A percentile compares a stretch with the other conserved stretches of the same genome.
These are phyloP conservation scores for Paramecium primaurelia DNA, from an alignment of 73 alveolate genomes.

Conservation along the genomic window DNA sequence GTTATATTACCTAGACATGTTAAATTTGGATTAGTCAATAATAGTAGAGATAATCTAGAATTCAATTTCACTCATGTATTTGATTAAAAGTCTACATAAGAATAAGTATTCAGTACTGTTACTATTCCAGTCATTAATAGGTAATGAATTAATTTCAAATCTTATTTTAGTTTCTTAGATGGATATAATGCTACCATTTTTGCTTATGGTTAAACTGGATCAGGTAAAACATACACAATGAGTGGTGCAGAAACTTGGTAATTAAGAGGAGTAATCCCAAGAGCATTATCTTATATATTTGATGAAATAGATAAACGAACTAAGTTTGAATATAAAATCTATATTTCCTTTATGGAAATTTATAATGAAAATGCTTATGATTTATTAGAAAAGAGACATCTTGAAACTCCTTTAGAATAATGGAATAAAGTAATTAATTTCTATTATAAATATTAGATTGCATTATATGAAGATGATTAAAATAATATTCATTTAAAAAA, in stretches of 20 bases:
- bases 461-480: constrained; percentile 86
- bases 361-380: constrained; percentile 97
- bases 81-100: constrained; percentile 83
- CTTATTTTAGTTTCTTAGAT: constrained; percentile 78
- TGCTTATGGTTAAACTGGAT: constrained; percentile 97
- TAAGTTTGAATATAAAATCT: constrained; percentile 72
- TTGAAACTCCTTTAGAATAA: constrained; percentile 80
- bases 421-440: constrained; percentile 75
- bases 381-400: constrained; percentile 85
- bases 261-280: constrained; percentile 92
- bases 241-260: constrained; percentile 91
- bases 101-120: constrained; percentile 77
- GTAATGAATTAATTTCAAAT: constrained; percentile 23
- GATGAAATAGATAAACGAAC: constrained; percentile 78
- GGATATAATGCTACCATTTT: constrained; percentile 96
- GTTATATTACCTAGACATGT: constrained; percentile 63
- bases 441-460: constrained; percentile 48
- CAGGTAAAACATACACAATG: constrained; percentile 97
- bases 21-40: constrained; percentile 63
- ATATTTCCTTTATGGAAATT: constrained; percentile 91
- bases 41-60: constrained; percentile 57
- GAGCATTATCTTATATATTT: constrained; percentile 82
- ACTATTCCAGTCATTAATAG: constrained; percentile 73
- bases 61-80: constrained; percentile 89
- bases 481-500: constrained; percentile 85